Evolutionary conservation across 1,284 basidiomycete genomes (phyloP).

Genomic region (Jaminaea rosea): DNA sequence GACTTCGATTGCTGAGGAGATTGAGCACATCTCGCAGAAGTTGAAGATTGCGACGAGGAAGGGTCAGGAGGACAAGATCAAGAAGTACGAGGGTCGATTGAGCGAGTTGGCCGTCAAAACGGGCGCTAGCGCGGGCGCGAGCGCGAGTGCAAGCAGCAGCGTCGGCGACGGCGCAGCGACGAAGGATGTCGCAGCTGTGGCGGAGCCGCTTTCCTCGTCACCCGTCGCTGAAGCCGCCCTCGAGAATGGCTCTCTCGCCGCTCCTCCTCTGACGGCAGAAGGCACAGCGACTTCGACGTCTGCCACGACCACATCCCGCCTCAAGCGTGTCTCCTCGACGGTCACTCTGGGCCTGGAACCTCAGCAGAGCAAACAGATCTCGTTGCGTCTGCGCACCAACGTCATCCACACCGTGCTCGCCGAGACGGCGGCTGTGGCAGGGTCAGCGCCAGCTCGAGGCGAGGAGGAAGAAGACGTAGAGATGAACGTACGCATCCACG

Average conservation of each 20-base stretch:
- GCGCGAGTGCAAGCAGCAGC: background rate
- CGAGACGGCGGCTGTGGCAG: too few relatives aligned
- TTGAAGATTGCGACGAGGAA: slow-evolving; percentile 53
- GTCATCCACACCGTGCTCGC: slow-evolving; percentile 9
- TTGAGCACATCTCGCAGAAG: slow-evolving; percentile 52
- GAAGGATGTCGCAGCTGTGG: background rate
- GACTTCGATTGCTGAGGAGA: slow-evolving; percentile 46
- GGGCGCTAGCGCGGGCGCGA: slow-evolving; percentile 2
- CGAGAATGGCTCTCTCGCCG: too few relatives aligned
- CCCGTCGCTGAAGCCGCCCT: background rate
- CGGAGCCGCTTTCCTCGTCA: background rate
- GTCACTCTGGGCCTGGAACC: slow-evolving; percentile 35
- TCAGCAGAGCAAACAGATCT: slow-evolving; percentile 31
- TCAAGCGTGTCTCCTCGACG: slow-evolving; percentile 26
- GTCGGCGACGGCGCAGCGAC: background rate
- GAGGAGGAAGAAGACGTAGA: slow-evolving; percentile 19
- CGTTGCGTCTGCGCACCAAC: slow-evolving; percentile 32
- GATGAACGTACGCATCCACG: slow-evolving; percentile 34
- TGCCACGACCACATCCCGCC: slow-evolving; percentile 1
- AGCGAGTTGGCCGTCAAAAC: slow-evolving; percentile 48
- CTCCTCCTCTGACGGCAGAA: too few relatives aligned
- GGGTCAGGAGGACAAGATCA: slow-evolving; percentile 51
- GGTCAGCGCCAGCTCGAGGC: too few relatives aligned
- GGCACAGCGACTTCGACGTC: background rate
- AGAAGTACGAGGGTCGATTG: slow-evolving; percentile 51